A percentile compares a stretch with the other conserved stretches of the same genome.
phyloP scores from a whole-genome alignment of 106 monocot species.

The Acorus gramineus region DNA sequence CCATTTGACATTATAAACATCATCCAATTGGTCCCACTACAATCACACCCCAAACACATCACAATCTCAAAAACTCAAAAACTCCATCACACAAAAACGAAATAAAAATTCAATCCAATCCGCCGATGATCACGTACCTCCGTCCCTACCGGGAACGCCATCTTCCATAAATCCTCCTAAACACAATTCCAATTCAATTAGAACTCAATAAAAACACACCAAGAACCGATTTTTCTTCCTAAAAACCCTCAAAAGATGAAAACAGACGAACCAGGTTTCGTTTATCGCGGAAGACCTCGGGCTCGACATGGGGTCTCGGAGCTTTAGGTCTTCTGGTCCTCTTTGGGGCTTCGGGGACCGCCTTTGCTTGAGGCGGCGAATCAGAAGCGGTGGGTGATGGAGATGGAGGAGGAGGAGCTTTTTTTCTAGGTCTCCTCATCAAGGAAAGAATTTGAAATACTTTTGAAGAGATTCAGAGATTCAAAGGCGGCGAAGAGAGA shows the following conservation, averaged over 20 bases:
- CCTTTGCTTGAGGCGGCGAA: too few relatives aligned
- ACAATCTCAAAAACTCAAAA: too few relatives aligned
- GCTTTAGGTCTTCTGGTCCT: neutral
- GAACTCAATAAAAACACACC: neutral
- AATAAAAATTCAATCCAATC: too few relatives aligned
- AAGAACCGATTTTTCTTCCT: neutral
- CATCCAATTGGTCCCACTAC: constrained; percentile 96
- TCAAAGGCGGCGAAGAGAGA: too few relatives aligned
- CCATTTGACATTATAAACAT: constrained; percentile 73
- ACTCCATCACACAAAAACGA: too few relatives aligned
- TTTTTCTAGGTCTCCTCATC: too few relatives aligned
- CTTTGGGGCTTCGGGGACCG: too few relatives aligned
- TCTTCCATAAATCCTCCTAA: constrained; percentile 97
- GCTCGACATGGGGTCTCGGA: constrained; percentile 16
- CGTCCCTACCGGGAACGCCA: constrained; percentile 93
- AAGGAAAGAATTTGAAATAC: too few relatives aligned
- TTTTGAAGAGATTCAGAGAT: too few relatives aligned
- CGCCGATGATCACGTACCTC: constrained; percentile 39
- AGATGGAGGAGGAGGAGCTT: too few relatives aligned
- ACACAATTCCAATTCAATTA: neutral
- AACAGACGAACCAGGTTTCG: constrained; percentile 39
- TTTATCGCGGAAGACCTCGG: constrained; percentile 55
- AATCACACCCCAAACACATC: neutral
- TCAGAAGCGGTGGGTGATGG: too few relatives aligned
- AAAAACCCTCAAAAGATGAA: neutral